phyloP scores from a whole-genome alignment of 306 rosid species.

The Delonix regia region DNA sequence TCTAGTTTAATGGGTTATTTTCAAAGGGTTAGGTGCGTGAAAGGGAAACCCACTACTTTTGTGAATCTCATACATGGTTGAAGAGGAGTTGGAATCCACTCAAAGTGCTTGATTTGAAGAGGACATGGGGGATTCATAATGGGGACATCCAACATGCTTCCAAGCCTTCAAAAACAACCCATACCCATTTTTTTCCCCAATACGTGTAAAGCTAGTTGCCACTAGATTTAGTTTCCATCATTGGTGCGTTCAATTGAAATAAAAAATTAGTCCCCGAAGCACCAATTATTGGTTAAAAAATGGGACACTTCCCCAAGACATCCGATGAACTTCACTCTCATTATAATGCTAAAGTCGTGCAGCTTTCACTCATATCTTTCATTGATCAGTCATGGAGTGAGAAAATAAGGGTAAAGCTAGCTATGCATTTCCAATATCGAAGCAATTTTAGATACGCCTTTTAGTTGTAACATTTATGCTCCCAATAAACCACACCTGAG shows the following conservation, averaged over 20 bases:
- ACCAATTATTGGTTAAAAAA: constrained; percentile 58
- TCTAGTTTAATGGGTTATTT: constrained; percentile 55
- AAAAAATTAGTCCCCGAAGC: constrained; percentile 39
- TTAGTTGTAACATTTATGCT: constrained; percentile 34
- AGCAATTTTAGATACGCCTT: constrained; percentile 19
- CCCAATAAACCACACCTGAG: constrained; percentile 43
- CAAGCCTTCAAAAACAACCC: constrained; percentile 38
- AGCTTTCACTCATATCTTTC: constrained; percentile 31
- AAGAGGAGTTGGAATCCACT: constrained; percentile 99
- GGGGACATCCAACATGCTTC: constrained; percentile 60
- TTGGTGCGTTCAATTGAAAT: constrained; percentile 50
- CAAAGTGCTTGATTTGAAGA: constrained; percentile 60
- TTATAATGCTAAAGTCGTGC: constrained; percentile 33
- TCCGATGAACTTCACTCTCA: constrained; percentile 33
- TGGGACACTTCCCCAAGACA: constrained; percentile 25
- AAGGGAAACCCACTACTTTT: constrained; percentile 82
- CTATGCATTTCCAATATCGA: background rate
- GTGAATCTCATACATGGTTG: constrained; percentile 64
- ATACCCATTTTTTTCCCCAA: constrained; percentile 30
- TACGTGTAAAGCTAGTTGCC: constrained; percentile 71
- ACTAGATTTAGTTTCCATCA: constrained; percentile 54
- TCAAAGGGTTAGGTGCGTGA: constrained; percentile 74
- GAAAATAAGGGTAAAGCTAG: background rate
- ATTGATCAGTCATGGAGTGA: background rate
- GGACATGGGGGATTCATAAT: constrained; percentile 48